A percentile compares a stretch with the other conserved stretches of the same genome.
These are phyloP conservation scores for Melastoma malabathricum DNA, from an alignment of 345 rosid genomes.

Conservation along the genomic window DNA sequence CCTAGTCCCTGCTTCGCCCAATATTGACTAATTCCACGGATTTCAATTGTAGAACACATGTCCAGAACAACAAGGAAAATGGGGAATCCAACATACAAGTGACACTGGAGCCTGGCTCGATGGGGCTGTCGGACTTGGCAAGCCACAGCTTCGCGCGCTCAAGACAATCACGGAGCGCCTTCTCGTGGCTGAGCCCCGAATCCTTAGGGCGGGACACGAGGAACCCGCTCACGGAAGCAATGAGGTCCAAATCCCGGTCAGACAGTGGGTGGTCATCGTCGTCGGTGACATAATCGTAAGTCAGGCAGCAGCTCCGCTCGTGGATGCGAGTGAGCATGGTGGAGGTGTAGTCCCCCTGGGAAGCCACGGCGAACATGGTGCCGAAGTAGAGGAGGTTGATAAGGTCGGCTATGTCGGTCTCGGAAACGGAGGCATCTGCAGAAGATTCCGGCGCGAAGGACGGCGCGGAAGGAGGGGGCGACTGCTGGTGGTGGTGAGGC, in stretches of 20 bases:
- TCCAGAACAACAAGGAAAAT: neutral
- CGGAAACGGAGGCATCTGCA: constrained; percentile 2
- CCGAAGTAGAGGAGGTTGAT: constrained; percentile 71
- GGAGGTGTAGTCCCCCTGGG: constrained; percentile 65
- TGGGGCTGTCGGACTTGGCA: constrained; percentile 41
- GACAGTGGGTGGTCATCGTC: constrained; percentile 82
- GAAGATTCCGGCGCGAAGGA: neutral
- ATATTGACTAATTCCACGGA: neutral
- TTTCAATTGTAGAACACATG: too few relatives aligned
- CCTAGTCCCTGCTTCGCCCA: too few relatives aligned
- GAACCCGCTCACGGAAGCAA: constrained; percentile 47
- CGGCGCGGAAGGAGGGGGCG: neutral
- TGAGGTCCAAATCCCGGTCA: constrained; percentile 68
- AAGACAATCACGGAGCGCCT: constrained; percentile 57
- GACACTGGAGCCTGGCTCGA: constrained; percentile 35
- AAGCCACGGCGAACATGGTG: constrained; percentile 64
- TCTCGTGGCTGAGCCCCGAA: constrained; percentile 65
- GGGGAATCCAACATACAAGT: constrained; percentile 37
- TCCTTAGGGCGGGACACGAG: constrained; percentile 70
- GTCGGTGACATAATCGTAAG: constrained; percentile 82
- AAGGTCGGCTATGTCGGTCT: constrained; percentile 40
- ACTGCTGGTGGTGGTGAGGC: neutral
- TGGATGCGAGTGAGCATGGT: constrained; percentile 73
- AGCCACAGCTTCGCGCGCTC: constrained; percentile 77
- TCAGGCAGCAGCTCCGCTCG: constrained; percentile 83